Base-by-base conservation (phyloP, 176 grass and related monocot genomes). In the Saccharum officinarum region DNA sequence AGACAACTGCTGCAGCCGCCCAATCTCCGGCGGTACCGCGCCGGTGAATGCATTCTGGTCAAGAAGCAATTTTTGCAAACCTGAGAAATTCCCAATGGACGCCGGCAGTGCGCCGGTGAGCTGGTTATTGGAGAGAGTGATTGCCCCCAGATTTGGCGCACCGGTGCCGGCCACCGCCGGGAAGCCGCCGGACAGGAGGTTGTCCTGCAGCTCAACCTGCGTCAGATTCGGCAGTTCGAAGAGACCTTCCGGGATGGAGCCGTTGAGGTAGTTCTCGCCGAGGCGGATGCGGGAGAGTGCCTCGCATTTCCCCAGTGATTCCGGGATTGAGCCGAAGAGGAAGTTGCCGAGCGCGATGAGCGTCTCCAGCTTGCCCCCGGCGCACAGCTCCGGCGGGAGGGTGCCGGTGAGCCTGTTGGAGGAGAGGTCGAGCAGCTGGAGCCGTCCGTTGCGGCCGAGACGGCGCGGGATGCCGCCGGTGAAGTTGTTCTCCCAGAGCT, bases 401-500 rank as follows among this genome's bases (percentile, higher is more conserved):
- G 91, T 90, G 4, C 95, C 95, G 23, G 95, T 98, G 80, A 98
- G 83, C 57, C 87, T 88, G 85, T 98, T 98, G 12, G 95, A 98
- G 11, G 95, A 98, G 75, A 98, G 86, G 85, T 98, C 95, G 65
- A 98, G 87, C 37, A 93, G 84, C 90, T 92, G 95, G 55, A 98
- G 87, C 16, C 69, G 71, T 39, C 91, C 91, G 25, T 90, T 98
- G 28, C 79, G 68, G n/a, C 95, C 95, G 42, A 98, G 89, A 13
- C 78, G 75, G 52, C 87, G 87, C 3, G 93, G 95, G 63, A 95
- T 89, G 70, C 76, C 89, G 49, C 95, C 95, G 34, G 95, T 98
- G 89, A 98, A 98, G 88, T 98, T 98, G 87, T 98, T 98, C 77
- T 98, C 95, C 95, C 95, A 98, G 37, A 98, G 79, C 91, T 98